Base-by-base conservation (phyloP, 2,329 filamentous ascomycete genomes). In the Microthyrium microscopicum region DNA sequence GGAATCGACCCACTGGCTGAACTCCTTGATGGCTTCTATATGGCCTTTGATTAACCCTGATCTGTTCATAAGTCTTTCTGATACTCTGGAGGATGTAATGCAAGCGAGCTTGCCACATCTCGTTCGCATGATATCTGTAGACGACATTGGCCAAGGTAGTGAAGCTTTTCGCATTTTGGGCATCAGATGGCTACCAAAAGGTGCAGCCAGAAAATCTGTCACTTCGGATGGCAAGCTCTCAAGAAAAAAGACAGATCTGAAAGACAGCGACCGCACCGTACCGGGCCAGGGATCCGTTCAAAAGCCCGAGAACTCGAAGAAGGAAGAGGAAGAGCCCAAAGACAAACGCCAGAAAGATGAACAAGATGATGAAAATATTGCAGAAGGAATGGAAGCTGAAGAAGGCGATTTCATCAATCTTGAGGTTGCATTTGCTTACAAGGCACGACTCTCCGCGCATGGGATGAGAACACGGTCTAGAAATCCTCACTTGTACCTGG, bases 21-120 rank as follows among this genome's bases (percentile, higher is more conserved):
- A 83, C 46, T 74, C 69, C 4, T 50, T 82, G 1, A 47, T 83
- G 5, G 59, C 66, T 4, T 68, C 75, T 2, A 64, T 82, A 4
- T 83, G 78, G 78, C 75, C 76, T 0, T 60, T 84, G 20, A 64
- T 83, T 45, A 83, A 83, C 45, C 78, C 77, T 0, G 78, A 83
- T 43, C 60, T 84, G 2, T 82, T 83, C 44, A 63, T 68, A 1
- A 71, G 69, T 21, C 50, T 82, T 2, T 66, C 71, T 1, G 77
- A 83, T 44, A 77, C 70, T 19, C 63, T 84, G 4, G 78, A 83
- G 52, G 78, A 83, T 48, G 73, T 83, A 30, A 83, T 83, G 78
- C 78, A 83, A 54, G 77, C 77, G 3, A 78, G 73, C 6, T 55
- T 82, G 13, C 76, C 78, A 1, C 71, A 66, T 36, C 51, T 77